These are phyloP conservation scores for Aureobasidium sp. DNA, from an alignment of 2,329 filamentous ascomycete species.

Conservation along the genomic window DNA sequence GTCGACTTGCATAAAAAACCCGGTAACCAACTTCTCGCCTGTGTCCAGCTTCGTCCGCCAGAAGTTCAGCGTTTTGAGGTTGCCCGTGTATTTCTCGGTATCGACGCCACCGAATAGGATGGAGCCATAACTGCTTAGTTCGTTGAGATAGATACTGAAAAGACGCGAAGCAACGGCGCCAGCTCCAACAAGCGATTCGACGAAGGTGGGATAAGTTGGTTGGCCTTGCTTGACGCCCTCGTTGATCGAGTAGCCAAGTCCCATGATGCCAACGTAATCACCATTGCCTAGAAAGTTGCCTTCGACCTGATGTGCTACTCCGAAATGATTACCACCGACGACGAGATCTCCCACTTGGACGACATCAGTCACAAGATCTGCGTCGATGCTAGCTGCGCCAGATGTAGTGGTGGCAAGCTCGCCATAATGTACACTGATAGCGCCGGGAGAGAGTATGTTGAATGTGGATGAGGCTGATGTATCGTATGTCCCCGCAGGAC, in stretches of 20 bases:
- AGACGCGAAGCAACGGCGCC: conserved; percentile 24
- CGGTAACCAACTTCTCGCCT: too few species aligned
- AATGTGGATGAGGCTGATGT: conserved; percentile 21
- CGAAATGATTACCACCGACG: conserved; percentile 24
- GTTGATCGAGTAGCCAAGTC: conserved; percentile 23
- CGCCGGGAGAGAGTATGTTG: conserved; percentile 18
- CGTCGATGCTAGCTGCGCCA: conserved; percentile 5
- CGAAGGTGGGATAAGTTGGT: conserved; percentile 24
- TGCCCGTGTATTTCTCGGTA: conserved; percentile 22
- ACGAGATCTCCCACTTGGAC: conserved; percentile 23
- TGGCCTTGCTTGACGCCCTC: conserved; percentile 19
- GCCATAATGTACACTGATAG: conserved; percentile 24
- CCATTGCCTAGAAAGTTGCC: conserved; percentile 20
- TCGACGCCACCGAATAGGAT: conserved; percentile 30
- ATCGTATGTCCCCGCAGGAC: conserved; percentile 25
- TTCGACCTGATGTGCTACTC: conserved; percentile 19
- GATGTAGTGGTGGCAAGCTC: conserved; percentile 19
- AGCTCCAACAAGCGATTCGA: conserved; percentile 23
- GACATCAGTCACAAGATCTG: conserved; percentile 22
- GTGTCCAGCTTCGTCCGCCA: conserved; percentile 12
- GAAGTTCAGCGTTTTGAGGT: conserved; percentile 25
- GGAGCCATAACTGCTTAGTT: conserved; percentile 20
- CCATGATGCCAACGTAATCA: conserved; percentile 25
- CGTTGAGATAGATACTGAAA: conserved; percentile 27
- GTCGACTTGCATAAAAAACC: neutral